Base-by-base conservation (phyloP, 768 basidiomycete species). In the Tylopilus balloui region DNA sequence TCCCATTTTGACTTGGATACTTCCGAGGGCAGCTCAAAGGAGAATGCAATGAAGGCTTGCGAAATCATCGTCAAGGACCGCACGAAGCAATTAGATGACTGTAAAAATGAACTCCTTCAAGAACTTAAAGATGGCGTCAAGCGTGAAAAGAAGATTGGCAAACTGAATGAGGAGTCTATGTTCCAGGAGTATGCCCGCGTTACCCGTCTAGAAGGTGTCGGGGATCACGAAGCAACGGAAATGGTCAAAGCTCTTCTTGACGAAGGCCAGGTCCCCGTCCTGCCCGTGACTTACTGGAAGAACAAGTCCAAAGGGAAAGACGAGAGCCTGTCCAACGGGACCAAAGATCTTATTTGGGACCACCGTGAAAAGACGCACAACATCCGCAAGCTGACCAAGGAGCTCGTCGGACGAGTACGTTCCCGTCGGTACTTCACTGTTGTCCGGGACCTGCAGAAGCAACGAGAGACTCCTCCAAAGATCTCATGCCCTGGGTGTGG, bases 391-490 rank as follows among this genome's bases (percentile, higher is more conserved):
- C 70, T 96, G 39, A 81, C 81, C 28, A 93, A 92, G 66, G 94
- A 96, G 66, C 80, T 95, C 43, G 84, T 90, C 23, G 92, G 91
- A 25, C 87, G 93, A 42, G 81, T 90, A 41, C 84, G 93, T 37
- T 96, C 93, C 2, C 74, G 91, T 29, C 88, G 93, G 37, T 96
- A 92, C 71, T 96, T 97, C 72, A 88, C 80, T 7, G 86, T 88
- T 45, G 91, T 96, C 35, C 86, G 91, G 36, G 88, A 93, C 58
- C 74, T 94, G 36, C 92, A 96, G 65, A 84, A 80, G 60, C 83
- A 88, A 59, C 72, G 74, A 23, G 82, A 83, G 25, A 69, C 69
- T 11, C 81, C 83, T 9, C 75, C 80, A 15, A 69, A 71, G 24
- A 73, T 87, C 32, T 67, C 75, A 9, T 92, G 90, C 55, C 82